Evolutionary conservation across 2,329 filamentous ascomycete species (phyloP), one percentile per base, ranked within the genome.

Genomic region (Colletotrichum viniferum): DNA sequence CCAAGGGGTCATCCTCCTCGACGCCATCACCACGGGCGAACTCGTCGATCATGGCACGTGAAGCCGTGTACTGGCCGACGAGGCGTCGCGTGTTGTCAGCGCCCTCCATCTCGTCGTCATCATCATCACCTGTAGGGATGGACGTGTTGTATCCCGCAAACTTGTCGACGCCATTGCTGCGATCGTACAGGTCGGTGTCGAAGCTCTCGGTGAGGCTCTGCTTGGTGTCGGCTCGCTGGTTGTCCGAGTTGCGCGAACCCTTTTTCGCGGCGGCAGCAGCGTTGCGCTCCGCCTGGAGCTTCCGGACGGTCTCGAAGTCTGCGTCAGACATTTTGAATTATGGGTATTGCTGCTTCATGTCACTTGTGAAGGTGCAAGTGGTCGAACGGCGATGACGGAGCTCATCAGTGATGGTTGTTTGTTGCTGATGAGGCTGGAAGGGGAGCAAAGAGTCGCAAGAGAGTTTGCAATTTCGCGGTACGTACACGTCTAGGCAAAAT

Each of bases 41-140:
- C 86, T 99, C 97, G 83, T 98, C 95, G 82, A 99, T 96, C 86
- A 98, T 95, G 66, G 94, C 93, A 79, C 92, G 94, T 52, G 96
- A 96, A 30, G 97, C 97, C 43, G 97, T 99, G 86, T 99, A 99
- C 85, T 98, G 97, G 77, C 96, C 96, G 38, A 98, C 94, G 76
- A 99, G 89, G 76, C 95, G 92, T 81, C 94, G 92, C 79, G 94
- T 92, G 79, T 88, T 92, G 83, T 94, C 94, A 72, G 87, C 92
- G 84, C 93, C 94, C 65, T 91, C 91, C 91, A 95, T 95, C 75
- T 94, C 93, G 81, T 94, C 93, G 75, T 95, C 94, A 81, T 95
- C 95, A 70, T 93, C 94, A 82, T 94, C 94, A 80, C 91, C 92
- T 71, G 93, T 92, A 52, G 96, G 94, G 79, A 98, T 94, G 55